These are phyloP conservation scores for Coffea canephora DNA, from an alignment of 257 asterid species.

Conservation along the genomic window DNA sequence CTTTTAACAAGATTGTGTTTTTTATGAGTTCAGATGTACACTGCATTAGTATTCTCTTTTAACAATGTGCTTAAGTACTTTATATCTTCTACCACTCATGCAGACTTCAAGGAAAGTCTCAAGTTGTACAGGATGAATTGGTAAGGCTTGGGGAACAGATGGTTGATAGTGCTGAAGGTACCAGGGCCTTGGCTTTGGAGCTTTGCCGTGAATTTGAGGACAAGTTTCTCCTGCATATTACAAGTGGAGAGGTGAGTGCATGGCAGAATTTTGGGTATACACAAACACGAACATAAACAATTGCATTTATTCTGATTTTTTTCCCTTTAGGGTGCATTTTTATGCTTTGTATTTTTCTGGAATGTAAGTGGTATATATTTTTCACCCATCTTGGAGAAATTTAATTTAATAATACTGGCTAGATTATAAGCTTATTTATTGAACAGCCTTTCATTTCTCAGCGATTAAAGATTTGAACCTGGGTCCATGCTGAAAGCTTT, in stretches of 20 bases:
- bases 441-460: background rate
- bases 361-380: background rate
- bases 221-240: conserved; percentile 94
- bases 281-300: background rate
- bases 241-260: conserved; percentile 74
- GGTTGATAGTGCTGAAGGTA: conserved; percentile 92
- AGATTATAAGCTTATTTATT: background rate
- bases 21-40: background rate
- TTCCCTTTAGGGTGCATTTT: background rate
- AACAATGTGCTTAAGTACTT: conserved; percentile 9
- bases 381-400: background rate
- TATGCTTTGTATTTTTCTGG: background rate
- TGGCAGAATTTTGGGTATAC: background rate
- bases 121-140: conserved; percentile 90
- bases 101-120: conserved; percentile 98
- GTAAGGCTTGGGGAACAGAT: conserved; percentile 89
- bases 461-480: too few relatives aligned
- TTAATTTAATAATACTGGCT: background rate
- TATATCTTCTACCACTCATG: conserved; percentile 20
- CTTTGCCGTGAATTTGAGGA: conserved; percentile 99
- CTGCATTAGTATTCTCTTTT: background rate
- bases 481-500: background rate
- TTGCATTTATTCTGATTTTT: background rate
- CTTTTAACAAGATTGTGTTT: conserved; percentile 2
- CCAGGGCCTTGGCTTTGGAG: conserved; percentile 92